Evolutionary conservation across 768 basidiomycete genomes (phyloP), one percentile per base, ranked within the genome.

Genomic region (Auriscalpium vulgare): DNA sequence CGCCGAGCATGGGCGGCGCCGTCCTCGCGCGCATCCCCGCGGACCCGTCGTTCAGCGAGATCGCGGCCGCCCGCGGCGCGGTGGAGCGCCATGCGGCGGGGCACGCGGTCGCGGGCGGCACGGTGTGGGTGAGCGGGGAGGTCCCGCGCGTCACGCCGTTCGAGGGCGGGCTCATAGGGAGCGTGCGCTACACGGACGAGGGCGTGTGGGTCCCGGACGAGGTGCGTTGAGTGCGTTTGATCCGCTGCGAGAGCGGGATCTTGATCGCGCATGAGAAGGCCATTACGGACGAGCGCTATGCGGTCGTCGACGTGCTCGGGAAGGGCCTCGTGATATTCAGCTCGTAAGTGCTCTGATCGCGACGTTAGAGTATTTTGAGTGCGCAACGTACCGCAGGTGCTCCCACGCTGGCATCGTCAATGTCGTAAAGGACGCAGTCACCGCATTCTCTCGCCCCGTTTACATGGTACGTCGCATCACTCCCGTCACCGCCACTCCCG

Each of bases 371-470:
- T 44, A 35, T 8, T 29, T 29, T 29, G 29, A 29, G 29, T 29
- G 29, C 29, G 29, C 29, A 29, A 14, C 50, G 1, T 29, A 48
- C 16, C 37, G 16, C 52, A 82, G 80, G 34, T 85, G 83, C 60
- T 84, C 83, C 7, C 90, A 92, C 70, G 90, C 91, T 3, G 91
- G 90, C 1, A 90, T 92, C 54, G 84, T 88, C 46, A 93, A 93
- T 59, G 91, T 94, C 29, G 72, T 88, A 54, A 83, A 76, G 60
- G 83, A 90, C 63, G 90, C 87, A 1, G 70, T 87, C 7, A 65
- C 68, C 17, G 79, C 66, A 29, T 84, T 91, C 63, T 68, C 74
- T 43, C 72, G 88, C 54, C 91, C 90, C 0, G 74, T 92, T 46
- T 79, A 91, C 65, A 91, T 91, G 86, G 89, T 85, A 51, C 37